Evolutionary conservation across 2,329 filamentous ascomycete genomes (phyloP).

Genomic region (Hypoxylon sp.): DNA sequence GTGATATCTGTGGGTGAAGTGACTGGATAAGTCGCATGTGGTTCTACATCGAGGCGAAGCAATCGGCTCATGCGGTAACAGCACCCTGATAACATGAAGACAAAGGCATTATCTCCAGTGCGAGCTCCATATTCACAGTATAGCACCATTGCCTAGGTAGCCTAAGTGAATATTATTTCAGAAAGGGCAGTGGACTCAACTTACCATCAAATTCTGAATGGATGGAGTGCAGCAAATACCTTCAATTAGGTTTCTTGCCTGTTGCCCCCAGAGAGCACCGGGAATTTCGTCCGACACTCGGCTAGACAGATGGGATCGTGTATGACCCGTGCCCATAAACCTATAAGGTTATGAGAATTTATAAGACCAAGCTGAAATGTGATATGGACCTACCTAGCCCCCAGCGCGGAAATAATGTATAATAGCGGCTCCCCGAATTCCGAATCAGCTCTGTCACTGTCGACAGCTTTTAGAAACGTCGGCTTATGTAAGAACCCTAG

Average conservation of each 20-base stretch:
- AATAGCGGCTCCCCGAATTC: not conserved
- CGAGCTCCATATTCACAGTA: not conserved
- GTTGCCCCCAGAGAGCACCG: not conserved
- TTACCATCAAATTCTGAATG: not conserved
- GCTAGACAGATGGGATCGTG: not conserved
- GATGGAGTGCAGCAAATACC: not conserved
- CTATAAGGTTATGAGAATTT: not conserved
- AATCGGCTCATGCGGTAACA: not conserved
- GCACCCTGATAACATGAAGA: not conserved
- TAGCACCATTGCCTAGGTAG: not conserved
- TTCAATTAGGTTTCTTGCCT: not conserved
- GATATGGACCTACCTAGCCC: not conserved
- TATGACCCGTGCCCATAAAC: not conserved
- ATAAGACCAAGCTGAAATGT: not conserved
- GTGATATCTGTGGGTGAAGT: not conserved
- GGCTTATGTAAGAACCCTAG: not conserved
- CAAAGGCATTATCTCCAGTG: not conserved
- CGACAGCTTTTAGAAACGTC: not conserved
- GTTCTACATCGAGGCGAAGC: not conserved
- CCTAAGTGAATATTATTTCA: not conserved
- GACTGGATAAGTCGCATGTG: not conserved
- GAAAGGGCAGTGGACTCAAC: not conserved
- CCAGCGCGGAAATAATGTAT: not conserved
- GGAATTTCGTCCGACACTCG: not conserved
- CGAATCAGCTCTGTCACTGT: not conserved